Conservation (phyloP, 2,329 filamentous ascomycete genomes). For the Lachnellula suecica region DNA sequence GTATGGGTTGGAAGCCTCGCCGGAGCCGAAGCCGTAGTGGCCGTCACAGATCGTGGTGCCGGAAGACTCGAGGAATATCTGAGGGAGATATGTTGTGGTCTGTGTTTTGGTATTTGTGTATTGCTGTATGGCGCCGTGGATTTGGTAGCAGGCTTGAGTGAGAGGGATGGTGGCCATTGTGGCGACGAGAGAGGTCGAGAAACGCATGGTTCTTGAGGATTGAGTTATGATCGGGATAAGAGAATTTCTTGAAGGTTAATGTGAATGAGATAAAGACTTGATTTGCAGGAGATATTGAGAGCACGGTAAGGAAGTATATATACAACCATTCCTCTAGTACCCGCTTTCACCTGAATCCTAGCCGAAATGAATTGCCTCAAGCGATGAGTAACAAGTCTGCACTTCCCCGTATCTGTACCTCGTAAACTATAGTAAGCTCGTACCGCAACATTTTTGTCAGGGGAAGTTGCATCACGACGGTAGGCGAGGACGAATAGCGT, state of each 20-base stretch:
- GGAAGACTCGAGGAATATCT: constrained; percentile 6
- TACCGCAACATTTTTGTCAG: background rate
- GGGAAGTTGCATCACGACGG: background rate
- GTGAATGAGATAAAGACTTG: no score
- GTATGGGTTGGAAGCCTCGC: background rate
- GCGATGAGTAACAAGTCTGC: background rate
- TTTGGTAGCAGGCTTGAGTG: constrained; percentile 8
- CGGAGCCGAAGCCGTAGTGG: background rate
- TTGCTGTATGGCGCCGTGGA: constrained; percentile 6
- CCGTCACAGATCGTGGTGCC: constrained; percentile 5
- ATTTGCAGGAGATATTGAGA: no score
- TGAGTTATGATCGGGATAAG: background rate
- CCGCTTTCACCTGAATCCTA: background rate
- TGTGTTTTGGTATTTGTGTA: constrained; percentile 2
- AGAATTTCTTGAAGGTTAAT: background rate
- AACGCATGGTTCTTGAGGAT: constrained; percentile 1
- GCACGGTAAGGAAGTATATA: no score
- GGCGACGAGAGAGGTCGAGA: background rate
- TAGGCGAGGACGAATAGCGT: background rate
- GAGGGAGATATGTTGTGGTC: constrained; percentile 8
- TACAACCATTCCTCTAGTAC: background rate
- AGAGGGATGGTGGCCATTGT: background rate
- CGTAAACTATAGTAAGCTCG: background rate
- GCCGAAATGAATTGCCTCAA: background rate
- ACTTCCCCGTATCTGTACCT: background rate